Evolutionary conservation across 75 land plant species (phyloP), one percentile per base, ranked within the genome.

Genomic region (Pinus taeda): DNA sequence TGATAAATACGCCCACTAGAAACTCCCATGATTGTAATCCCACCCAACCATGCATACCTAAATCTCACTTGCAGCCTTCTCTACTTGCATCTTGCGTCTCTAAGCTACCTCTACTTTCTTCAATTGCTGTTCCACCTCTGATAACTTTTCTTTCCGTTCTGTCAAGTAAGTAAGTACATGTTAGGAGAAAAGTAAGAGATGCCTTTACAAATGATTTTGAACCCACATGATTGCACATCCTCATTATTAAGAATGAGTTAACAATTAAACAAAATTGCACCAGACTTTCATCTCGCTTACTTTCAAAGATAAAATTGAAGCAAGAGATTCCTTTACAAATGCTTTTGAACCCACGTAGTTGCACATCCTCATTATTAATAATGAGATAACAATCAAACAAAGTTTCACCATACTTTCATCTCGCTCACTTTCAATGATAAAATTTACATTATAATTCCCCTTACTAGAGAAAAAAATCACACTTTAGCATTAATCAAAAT

Each of bases 81-180:
- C 99, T 15, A 89, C 89, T 86, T 95, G 98, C 82, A 88, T 83
- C 76, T 80, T 88, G 22, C 99, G 89, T 67, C 88, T 88, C 75
- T 89, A 86, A 77, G 92, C 92, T 58, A 96, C 99, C 78, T 93
- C 99, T 18, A 90, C 91, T 84, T 88, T 97, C 85, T 95, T 97
- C 58, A 90, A 78, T 72, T 90, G 98, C 62, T 87, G 88, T 79
- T 97, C 99, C 30, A 84, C 88, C 57, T 97, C 98, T 75, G 95
- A 78, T 13, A 97, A 89, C 81, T 88, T 83, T 56, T 86, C 93
- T 79, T 93, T 97, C 88, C 88, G 90, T 76, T 89, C 99, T 97
- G 85, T 62, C 74, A 53, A 26, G 69, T 14, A 6, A 76, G 53
- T 20, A 33, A 36, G 63, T n/a, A 69, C 6, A 62, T n/a, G 77